Evolutionary conservation across 495 filamentous ascomycete species (phyloP).

Genomic region (Lasiosphaeriaceae sp.): DNA sequence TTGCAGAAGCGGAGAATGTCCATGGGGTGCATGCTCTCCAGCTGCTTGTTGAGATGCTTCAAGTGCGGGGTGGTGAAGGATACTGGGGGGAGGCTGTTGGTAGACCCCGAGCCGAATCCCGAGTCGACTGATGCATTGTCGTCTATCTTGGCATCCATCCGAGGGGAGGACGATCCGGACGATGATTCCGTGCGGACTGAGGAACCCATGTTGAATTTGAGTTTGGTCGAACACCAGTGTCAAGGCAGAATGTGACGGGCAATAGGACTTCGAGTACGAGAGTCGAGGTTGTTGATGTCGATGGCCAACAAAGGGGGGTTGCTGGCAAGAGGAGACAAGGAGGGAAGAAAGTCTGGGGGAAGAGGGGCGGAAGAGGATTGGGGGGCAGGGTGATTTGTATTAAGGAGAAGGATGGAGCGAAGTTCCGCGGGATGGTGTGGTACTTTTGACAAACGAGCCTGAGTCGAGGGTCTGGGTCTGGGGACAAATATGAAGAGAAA

Average conservation of each 20-base stretch:
- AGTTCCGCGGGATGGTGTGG: conserved; percentile 1
- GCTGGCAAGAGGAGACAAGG: neutral
- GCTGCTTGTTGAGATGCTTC: conserved; percentile 80
- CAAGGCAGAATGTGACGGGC: neutral
- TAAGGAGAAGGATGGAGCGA: conserved; percentile 13
- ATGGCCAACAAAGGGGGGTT: neutral
- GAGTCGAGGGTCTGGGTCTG: conserved; percentile 9
- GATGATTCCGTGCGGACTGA: conserved; percentile 21
- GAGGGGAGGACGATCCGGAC: conserved; percentile 32
- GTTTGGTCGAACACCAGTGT: neutral
- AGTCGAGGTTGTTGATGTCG: neutral
- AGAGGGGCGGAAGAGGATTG: conserved; percentile 5
- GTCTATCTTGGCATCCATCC: conserved; percentile 25
- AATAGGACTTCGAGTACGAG: neutral
- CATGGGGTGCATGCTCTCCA: conserved; percentile 70
- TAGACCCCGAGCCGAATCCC: conserved; percentile 77
- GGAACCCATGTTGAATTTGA: conserved; percentile 26
- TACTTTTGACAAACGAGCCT: conserved; percentile 2
- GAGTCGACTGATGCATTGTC: conserved; percentile 62
- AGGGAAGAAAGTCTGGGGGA: neutral
- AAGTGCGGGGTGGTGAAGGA: conserved; percentile 87
- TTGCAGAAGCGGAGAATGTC: conserved; percentile 92
- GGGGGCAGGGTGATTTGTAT: conserved; percentile 21
- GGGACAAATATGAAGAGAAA: conserved; percentile 7
- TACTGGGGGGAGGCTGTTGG: conserved; percentile 43